A percentile compares a stretch with the other conserved stretches of the same genome.
phyloP scores from a whole-genome alignment of 169 alveolate species.

The Eimeria maxima region DNA sequence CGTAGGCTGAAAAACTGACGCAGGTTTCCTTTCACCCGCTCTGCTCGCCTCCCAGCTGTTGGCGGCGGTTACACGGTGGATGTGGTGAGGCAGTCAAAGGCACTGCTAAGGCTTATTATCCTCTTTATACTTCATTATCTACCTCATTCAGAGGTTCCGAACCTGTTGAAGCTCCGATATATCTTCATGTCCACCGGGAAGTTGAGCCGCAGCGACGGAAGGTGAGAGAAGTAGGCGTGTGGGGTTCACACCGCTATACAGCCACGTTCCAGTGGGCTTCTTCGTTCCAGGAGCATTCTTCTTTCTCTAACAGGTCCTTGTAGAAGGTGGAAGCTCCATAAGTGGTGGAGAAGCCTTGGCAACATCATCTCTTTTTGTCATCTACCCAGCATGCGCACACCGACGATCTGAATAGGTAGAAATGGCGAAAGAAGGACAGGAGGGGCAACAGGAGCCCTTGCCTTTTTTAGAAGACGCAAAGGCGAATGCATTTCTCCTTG shows the following conservation, averaged over 20 bases:
- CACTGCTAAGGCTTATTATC: background rate
- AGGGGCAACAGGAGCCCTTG: background rate
- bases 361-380: background rate
- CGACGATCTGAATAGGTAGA: conserved; percentile 36
- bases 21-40: conserved; percentile 23
- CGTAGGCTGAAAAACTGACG: background rate
- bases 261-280: background rate
- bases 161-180: background rate
- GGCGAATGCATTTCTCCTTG: conserved; percentile 20
- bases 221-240: conserved; percentile 1
- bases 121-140: background rate
- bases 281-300: background rate
- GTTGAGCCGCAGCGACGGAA: background rate
- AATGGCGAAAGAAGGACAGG: conserved; percentile 12
- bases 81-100: background rate
- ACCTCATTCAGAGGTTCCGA: background rate
- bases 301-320: background rate
- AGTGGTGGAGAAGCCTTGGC: conserved; percentile 33
- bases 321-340: background rate
- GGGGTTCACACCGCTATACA: conserved; percentile 24
- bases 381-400: background rate
- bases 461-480: conserved; percentile 55
- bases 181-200: background rate
- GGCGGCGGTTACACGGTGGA: conserved; percentile 30
- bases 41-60: conserved; percentile 20